Evolutionary conservation across 2,329 filamentous ascomycete species (phyloP), one percentile per base, ranked within the genome.

Genomic region (Eutypella sp.): DNA sequence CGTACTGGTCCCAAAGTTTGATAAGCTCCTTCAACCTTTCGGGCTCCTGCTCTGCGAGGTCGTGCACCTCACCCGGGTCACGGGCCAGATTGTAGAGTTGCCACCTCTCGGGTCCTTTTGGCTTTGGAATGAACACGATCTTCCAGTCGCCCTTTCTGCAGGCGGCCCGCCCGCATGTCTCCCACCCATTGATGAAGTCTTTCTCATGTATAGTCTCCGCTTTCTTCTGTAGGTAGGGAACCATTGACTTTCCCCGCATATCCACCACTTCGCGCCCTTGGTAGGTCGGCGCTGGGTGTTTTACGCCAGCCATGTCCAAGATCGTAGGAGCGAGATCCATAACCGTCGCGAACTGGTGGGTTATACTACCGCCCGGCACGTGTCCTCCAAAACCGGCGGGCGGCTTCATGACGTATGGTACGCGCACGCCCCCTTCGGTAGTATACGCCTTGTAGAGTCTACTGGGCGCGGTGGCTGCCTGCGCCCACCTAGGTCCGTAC

Each of bases 401-500:
- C 41, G 69, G 70, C 23, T 65, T 67, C 51, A 74, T 74, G 29
- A 78, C 59, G 54, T 77, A 75, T 0, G 75, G 75, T 1, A 78
- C 74, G 5, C 74, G 71, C 15, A 79, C 73, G 31, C 76, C 76
- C 1, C 75, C 70, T 40, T 73, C 69, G 2, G 69, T 72, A 1
- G 68, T 71, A 55, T 73, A 75, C 5, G 68, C 66, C 20, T 67
- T 68, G 57, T 63, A 69, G 10, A 65, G 41, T 11, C 65, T 52
- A 16, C 57, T 62, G 2, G 67, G 67, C 0, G 66, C 67, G 2
- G 65, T 70, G 4, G 67, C 60, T 0, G 67, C 66, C 31, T 63
- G 59, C 1, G 75, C 76, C 75, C 76, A 79, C 27, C 73, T 68
- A 3, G 74, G 74, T 2, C 79, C 78, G 51, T 82, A 82, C 78